These are phyloP conservation scores for Colletotrichum orbiculare DNA, from an alignment of 2,329 filamentous ascomycete genomes.

Conservation along the genomic window DNA sequence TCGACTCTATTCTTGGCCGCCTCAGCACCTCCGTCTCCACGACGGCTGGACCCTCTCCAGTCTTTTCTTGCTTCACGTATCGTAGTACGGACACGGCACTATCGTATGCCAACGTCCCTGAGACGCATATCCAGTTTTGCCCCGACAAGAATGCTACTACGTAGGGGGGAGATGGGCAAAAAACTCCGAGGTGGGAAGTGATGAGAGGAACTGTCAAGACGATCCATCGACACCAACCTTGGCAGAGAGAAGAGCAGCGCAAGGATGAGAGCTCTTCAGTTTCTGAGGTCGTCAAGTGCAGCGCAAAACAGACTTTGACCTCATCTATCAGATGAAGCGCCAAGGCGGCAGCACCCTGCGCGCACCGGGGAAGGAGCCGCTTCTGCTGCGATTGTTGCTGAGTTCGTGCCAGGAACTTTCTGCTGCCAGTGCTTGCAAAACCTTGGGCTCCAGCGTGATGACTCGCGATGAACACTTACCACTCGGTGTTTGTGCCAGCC, in stretches of 20 bases:
- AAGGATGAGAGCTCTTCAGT: constrained; percentile 25
- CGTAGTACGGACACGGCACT: too few species aligned
- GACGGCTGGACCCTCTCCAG: constrained; percentile 25
- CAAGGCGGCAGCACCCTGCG: constrained; percentile 33
- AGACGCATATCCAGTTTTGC: constrained; percentile 13
- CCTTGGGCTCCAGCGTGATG: background rate
- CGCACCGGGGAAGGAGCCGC: constrained; percentile 26
- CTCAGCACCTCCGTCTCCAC: background rate
- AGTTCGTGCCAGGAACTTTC: constrained; percentile 7
- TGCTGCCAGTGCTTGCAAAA: constrained; percentile 11
- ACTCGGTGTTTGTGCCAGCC: background rate
- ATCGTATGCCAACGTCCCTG: constrained; percentile 17
- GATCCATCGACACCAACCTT: constrained; percentile 21
- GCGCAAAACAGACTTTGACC: constrained; percentile 10
- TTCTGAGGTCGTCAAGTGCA: background rate
- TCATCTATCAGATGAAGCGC: constrained; percentile 35
- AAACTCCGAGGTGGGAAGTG: constrained; percentile 13
- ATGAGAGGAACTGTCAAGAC: constrained; percentile 9
- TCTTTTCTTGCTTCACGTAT: constrained; percentile 28
- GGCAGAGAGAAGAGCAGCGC: constrained; percentile 6
- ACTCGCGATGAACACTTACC: background rate
- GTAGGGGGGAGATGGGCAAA: constrained; percentile 3
- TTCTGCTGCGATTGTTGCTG: background rate
- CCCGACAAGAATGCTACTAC: constrained; percentile 12
- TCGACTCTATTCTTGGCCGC: constrained; percentile 19